Percentiles rank a stretch among this genome's conserved stretches.
These are phyloP conservation scores for Pseudohalonectria lignicola DNA, from an alignment of 2,329 filamentous ascomycete genomes.

Conservation along the genomic window DNA sequence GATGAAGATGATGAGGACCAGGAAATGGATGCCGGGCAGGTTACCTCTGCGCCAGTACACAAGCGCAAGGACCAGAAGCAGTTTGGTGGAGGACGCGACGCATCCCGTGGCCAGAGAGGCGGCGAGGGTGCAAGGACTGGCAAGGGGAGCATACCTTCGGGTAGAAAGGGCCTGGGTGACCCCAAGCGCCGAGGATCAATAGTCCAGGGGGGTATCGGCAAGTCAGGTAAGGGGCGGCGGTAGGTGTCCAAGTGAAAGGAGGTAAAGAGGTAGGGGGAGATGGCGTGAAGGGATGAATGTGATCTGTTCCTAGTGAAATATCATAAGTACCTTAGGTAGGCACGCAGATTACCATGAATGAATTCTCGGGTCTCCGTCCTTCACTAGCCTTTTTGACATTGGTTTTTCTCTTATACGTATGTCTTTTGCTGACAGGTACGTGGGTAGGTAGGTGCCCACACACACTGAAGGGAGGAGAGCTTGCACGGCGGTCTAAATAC, in stretches of 20 bases:
- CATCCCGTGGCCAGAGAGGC: slow-evolving; percentile 16
- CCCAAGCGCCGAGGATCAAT: slow-evolving; percentile 14
- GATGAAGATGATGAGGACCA: slow-evolving; percentile 34
- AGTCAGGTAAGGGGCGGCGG: slow-evolving; percentile 11
- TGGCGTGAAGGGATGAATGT: no score
- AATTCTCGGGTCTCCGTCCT: no score
- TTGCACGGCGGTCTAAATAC: no score
- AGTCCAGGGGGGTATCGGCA: slow-evolving; percentile 13
- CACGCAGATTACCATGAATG: no score
- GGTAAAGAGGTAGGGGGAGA: no score
- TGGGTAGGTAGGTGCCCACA: no score
- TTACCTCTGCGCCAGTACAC: slow-evolving; percentile 8
- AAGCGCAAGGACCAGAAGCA: neutral
- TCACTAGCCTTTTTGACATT: no score
- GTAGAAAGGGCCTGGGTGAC: slow-evolving; percentile 19
- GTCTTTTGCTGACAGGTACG: no score
- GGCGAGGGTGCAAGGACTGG: slow-evolving; percentile 23
- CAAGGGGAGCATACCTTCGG: slow-evolving; percentile 16
- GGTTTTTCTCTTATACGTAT: no score
- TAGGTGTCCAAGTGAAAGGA: slow-evolving; percentile 2
- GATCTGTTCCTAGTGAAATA: no score
- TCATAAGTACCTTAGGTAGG: no score
- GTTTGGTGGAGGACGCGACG: slow-evolving; percentile 18
- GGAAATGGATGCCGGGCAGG: slow-evolving; percentile 26
- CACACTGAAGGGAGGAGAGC: no score